A percentile compares a stretch with the other conserved stretches of the same genome.
Conservation (phyloP, 2,329 filamentous ascomycete genomes). For the Xylaria multiplex region DNA sequence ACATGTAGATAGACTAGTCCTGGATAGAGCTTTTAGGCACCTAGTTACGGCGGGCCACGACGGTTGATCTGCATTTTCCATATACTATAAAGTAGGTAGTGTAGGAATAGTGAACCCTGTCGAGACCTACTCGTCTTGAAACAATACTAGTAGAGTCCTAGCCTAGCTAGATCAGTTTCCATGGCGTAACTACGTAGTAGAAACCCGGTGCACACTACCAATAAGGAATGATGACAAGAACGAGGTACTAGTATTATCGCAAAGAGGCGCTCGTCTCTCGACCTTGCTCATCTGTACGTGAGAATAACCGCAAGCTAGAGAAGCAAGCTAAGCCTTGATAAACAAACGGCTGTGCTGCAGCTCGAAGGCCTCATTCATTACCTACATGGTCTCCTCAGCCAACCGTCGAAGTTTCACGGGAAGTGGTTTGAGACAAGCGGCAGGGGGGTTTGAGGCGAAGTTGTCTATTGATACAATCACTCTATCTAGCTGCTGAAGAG, state of each 20-base stretch:
- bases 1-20: no score
- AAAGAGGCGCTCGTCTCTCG: slow-evolving; percentile 2
- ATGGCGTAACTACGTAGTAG: no score
- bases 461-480: neutral
- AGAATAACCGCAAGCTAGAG: slow-evolving; percentile 9
- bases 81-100: neutral
- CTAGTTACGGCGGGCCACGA: slow-evolving; percentile 1
- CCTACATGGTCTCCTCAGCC: slow-evolving; percentile 17
- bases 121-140: slow-evolving; percentile 10
- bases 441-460: neutral
- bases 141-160: slow-evolving; percentile 1
- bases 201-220: no score
- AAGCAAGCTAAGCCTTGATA: neutral
- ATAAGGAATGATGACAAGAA: no score
- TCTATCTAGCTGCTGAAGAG: neutral
- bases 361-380: neutral
- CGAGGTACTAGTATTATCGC: neutral
- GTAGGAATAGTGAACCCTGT: neutral
- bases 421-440: slow-evolving; percentile 21
- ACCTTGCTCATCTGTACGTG: slow-evolving; percentile 13
- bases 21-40: no score
- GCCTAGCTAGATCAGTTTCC: neutral
- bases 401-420: slow-evolving; percentile 20
- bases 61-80: slow-evolving; percentile 13
- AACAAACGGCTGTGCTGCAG: slow-evolving; percentile 11